These are phyloP conservation scores for Petasospora rhodanensis DNA, from an alignment of 1,139 yeast species.

Conservation along the genomic window DNA sequence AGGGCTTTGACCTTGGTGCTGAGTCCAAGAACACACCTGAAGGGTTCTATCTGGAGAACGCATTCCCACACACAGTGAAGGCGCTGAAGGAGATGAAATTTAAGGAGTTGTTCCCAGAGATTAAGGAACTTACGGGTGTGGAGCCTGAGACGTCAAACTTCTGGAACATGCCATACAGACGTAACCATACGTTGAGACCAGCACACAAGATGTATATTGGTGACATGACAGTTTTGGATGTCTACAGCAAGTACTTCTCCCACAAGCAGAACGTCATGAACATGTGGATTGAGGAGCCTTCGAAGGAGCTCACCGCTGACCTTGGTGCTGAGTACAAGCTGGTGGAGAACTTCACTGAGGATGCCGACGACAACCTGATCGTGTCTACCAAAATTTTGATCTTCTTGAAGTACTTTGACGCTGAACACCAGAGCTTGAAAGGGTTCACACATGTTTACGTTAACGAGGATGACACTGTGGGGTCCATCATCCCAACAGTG, in stretches of 20 bases:
- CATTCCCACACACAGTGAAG: slow-evolving; percentile 49
- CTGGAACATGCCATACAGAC: slow-evolving; percentile 64
- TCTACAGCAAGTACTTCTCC: slow-evolving; percentile 33
- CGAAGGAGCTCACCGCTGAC: slow-evolving; percentile 19
- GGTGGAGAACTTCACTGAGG: slow-evolving; percentile 6
- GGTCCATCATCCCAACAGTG: slow-evolving; percentile 40
- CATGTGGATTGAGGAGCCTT: slow-evolving; percentile 29
- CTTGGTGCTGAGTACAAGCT: slow-evolving; percentile 5
- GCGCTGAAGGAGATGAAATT: slow-evolving; percentile 57
- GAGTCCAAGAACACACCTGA: slow-evolving; percentile 44
- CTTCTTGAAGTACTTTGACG: slow-evolving; percentile 71
- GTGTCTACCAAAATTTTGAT: slow-evolving; percentile 42
- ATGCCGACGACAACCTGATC: slow-evolving; percentile 18
- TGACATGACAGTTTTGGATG: slow-evolving; percentile 38
- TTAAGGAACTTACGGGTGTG: slow-evolving; percentile 45
- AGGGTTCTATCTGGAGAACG: slow-evolving; percentile 40
- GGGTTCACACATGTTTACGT: slow-evolving; percentile 67
- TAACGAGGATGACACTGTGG: slow-evolving; percentile 44
- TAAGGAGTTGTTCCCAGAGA: slow-evolving; percentile 42
- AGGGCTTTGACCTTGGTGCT: slow-evolving; percentile 77
- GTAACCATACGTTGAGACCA: slow-evolving; percentile 70
- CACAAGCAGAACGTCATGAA: slow-evolving; percentile 16
- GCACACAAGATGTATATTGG: slow-evolving; percentile 43
- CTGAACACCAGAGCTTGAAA: slow-evolving; percentile 43
- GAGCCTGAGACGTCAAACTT: slow-evolving; percentile 45